Base-by-base conservation (phyloP, 805 yeast species). In the Metschnikowia lunata region DNA sequence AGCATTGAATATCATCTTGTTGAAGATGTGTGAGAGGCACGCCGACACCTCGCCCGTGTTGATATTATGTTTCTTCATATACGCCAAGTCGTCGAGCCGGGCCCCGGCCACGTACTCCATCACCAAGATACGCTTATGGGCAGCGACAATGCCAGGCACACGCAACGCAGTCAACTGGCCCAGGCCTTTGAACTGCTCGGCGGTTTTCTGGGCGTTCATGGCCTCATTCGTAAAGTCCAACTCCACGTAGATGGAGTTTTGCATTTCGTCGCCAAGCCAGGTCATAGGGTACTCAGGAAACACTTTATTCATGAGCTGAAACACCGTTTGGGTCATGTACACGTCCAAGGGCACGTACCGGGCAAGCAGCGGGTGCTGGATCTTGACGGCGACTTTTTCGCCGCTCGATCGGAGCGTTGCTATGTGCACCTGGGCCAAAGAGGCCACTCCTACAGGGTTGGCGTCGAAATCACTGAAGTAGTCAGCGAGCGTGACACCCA, bases 201-300 rank as follows among this genome's bases (percentile, higher is more conserved):
- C 75, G 0, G 98, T 88, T n/a, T 67, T 71, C 26, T 63, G 61
- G 1, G 98, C 88, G 63, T 93, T 91, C 43, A 69, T 65, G 1
- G 97, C 97, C 62, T 93, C 99, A 52, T 83, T 82, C 10, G 77
- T 74, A 66, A 93, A 93, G 66, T 93, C 88, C 38, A 93, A 72
- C 63, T 93, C 99, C n/a, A 86, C 89, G 59, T 74, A 89, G 42
- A 93, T 89, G 1, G 96, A 87, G 30, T 73, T 74, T 56, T 86
- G 88, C 62, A 93, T 71, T 64, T 93, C 99, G 46, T 93, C 97
- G 11, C 96, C 88, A n/a, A 93, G 72, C 99, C 99, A 93, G 4
- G 83, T 79, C 52, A 95, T 66, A 0, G 98, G 96, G 59, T 91
- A 93, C 45, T 93, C 93, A 0, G 99, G 98, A 60, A 93, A 93